These are phyloP conservation scores for Flaveria linearis DNA, from an alignment of 129 eudicot species.

Conservation along the genomic window DNA sequence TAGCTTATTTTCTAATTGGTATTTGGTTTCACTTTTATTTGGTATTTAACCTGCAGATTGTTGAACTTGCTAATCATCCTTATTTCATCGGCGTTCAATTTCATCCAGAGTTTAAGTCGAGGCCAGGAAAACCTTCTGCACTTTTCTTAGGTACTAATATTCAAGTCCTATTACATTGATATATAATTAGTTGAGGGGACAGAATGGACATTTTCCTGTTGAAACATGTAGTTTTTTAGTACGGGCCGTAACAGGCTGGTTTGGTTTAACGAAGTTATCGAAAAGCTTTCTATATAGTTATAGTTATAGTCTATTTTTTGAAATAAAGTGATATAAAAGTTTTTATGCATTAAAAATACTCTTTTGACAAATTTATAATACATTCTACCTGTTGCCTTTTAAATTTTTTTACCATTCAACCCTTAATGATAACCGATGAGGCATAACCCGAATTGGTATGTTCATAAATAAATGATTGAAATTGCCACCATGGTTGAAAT, in stretches of 20 bases:
- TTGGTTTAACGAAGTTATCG: too few relatives aligned
- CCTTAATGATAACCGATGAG: neutral
- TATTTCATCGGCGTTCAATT: conserved; percentile 84
- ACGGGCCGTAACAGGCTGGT: too few relatives aligned
- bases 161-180: neutral
- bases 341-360: neutral
- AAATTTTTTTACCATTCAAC: neutral
- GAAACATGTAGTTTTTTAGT: neutral
- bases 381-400: neutral
- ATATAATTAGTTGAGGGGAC: neutral
- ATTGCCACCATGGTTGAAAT: too few relatives aligned
- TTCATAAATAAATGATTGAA: too few relatives aligned
- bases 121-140: conserved; percentile 89
- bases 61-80: conserved; percentile 75
- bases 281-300: too few relatives aligned
- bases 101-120: conserved; percentile 89
- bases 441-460: too few relatives aligned
- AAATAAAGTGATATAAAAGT: neutral
- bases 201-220: neutral
- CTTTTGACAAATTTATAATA: neutral
- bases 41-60: conserved; percentile 50
- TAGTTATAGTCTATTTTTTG: neutral
- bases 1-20: neutral
- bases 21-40: neutral
- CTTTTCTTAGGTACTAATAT: conserved; percentile 69